Percentiles rank a stretch among this genome's conserved stretches.
phyloP scores from a whole-genome alignment of 345 rosid species.

The Euphorbia peplus region DNA sequence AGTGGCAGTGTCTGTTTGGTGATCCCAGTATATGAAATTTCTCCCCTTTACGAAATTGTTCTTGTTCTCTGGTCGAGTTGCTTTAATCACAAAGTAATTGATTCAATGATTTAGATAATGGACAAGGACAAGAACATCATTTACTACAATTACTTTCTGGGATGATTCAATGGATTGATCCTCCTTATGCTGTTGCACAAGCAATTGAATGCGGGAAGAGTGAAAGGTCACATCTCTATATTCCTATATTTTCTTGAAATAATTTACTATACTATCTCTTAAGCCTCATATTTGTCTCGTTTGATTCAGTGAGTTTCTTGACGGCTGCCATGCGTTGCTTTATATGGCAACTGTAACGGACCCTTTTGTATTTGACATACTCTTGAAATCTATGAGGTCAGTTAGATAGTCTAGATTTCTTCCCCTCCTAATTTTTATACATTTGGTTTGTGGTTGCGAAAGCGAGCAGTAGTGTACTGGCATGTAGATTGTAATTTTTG shows the following conservation, averaged over 20 bases:
- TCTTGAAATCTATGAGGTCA: conserved; percentile 79
- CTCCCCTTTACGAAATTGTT: background rate
- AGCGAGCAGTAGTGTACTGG: no score
- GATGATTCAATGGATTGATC: conserved; percentile 84
- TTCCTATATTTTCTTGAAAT: conserved; percentile 18
- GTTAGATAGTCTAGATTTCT: conserved; percentile 12
- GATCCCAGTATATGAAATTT: background rate
- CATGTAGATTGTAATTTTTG: background rate
- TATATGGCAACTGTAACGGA: conserved; percentile 74
- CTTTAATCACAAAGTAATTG: conserved; percentile 26
- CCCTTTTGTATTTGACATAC: conserved; percentile 67
- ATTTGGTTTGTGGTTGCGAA: background rate
- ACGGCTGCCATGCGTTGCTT: conserved; percentile 92
- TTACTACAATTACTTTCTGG: conserved; percentile 79
- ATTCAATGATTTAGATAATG: conserved; percentile 58
- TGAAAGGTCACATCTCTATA: conserved; percentile 58
- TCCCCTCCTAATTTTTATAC: background rate
- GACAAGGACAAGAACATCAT: conserved; percentile 74
- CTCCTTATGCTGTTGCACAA: conserved; percentile 71
- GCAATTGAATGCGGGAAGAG: conserved; percentile 85
- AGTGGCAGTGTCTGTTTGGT: background rate
- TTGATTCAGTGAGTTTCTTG: conserved; percentile 82
- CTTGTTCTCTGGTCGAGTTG: background rate
- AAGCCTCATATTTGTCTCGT: conserved; percentile 22
- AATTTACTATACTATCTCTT: conserved; percentile 18